Percentiles rank a stretch among this genome's conserved stretches.
phyloP scores from a whole-genome alignment of 805 yeast species.

The Suhomyces canberraensis region DNA sequence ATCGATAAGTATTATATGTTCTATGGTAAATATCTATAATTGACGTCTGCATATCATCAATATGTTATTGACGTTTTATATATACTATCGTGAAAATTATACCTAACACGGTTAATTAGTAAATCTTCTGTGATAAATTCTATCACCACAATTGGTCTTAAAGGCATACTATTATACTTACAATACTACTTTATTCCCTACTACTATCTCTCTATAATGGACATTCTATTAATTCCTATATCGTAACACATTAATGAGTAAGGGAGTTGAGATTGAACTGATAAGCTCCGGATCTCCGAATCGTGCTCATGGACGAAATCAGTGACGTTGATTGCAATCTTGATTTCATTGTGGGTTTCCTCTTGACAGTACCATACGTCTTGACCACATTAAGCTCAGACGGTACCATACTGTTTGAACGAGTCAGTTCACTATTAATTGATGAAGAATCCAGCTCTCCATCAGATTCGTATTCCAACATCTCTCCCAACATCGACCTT shows the following conservation, averaged over 20 bases:
- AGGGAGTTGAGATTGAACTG: constrained; percentile 6
- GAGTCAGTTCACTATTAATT: neutral
- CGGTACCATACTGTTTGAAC: constrained; percentile 3
- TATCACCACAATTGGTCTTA: too few relatives aligned
- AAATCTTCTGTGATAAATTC: too few relatives aligned
- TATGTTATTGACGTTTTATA: too few relatives aligned
- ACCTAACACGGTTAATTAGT: too few relatives aligned
- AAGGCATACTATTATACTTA: too few relatives aligned
- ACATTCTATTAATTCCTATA: too few relatives aligned
- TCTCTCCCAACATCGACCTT: constrained; percentile 41
- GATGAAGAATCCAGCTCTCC: constrained; percentile 12
- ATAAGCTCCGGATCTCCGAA: constrained; percentile 6
- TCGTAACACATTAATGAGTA: neutral
- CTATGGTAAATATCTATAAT: too few relatives aligned
- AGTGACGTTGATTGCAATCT: constrained; percentile 1
- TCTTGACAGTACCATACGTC: constrained; percentile 15
- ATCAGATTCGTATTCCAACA: constrained; percentile 43
- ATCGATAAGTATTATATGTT: too few relatives aligned
- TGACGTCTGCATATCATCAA: too few relatives aligned
- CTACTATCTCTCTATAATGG: too few relatives aligned
- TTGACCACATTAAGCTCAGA: constrained; percentile 13
- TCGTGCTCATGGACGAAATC: constrained; percentile 5
- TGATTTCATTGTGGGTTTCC: neutral
- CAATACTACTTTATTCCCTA: too few relatives aligned
- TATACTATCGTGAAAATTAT: too few relatives aligned